phyloP scores from a whole-genome alignment of 306 rosid species.

The Lathyrus oleraceus region DNA sequence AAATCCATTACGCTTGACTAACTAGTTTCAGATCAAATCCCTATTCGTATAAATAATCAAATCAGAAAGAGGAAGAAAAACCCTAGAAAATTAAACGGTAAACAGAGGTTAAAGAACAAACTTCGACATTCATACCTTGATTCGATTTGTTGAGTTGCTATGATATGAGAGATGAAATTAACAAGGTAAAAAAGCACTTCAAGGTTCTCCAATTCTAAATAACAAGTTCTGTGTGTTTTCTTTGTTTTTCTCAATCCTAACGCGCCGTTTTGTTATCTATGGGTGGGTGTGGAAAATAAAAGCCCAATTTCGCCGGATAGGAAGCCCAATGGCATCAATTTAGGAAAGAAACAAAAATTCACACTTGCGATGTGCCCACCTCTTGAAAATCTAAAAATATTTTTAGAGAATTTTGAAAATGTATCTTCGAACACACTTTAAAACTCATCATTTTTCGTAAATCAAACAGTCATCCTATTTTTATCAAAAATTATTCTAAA shows the following conservation, averaged over 20 bases:
- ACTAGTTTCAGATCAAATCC: constrained; percentile 3
- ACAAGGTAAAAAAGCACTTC: background rate
- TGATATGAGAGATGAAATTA: background rate
- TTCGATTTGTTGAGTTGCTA: background rate
- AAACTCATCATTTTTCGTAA: too few relatives aligned
- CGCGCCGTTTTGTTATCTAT: background rate
- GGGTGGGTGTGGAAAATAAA: background rate
- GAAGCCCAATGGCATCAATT: background rate
- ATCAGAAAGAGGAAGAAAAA: background rate
- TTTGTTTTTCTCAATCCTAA: background rate
- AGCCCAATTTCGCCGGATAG: background rate
- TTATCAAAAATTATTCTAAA: too few relatives aligned
- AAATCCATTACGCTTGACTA: constrained; percentile 52
- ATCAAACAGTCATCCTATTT: too few relatives aligned
- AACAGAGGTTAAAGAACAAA: background rate
- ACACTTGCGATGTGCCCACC: too few relatives aligned
- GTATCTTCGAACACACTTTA: too few relatives aligned
- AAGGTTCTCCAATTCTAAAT: background rate
- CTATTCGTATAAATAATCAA: background rate
- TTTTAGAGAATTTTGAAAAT: too few relatives aligned
- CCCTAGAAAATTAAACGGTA: background rate
- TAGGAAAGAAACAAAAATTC: too few relatives aligned
- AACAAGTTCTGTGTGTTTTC: background rate
- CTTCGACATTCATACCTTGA: constrained; percentile 16
- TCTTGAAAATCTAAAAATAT: too few relatives aligned